Evolutionary conservation across 495 filamentous ascomycete genomes (phyloP), one percentile per base, ranked within the genome.

Genomic region (Cairneyella variabilis): DNA sequence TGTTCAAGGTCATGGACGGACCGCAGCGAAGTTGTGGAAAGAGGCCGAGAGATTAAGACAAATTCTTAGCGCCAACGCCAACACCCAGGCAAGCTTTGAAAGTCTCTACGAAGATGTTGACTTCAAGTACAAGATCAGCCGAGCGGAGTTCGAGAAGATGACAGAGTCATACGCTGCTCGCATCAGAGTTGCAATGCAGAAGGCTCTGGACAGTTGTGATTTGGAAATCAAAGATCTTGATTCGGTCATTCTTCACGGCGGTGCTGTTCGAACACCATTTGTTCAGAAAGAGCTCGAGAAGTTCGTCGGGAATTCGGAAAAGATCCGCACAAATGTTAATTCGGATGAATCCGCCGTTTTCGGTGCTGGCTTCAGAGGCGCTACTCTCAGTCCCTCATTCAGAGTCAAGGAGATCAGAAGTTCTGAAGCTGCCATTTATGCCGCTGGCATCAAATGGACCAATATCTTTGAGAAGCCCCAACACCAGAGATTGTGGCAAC

Each of bases 331-430:
- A 59, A 97, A 91, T 62, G 95, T 99, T 60, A 99, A 99, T 69
- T 85, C 91, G 23, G 95, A 99, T 66, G 95, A 99, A 71, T 83
- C 95, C 14, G 93, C 95, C 43, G 93, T 96, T 14, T 95, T 99
- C 69, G 95, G 95, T 58, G 95, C 95, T 45, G 90, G 89, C 17
- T 97, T 97, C 77, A 89, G 90, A 65, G 95, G 86, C 25, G 95
- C 95, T 42, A 84, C 84, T 55, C 77, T 97, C 44, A 95, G 88
- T 69, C 90, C 91, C 30, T 90, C 84, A 64, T 99, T 99, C 79
- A 83, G 88, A 46, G 95, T 99, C 61, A 99, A 96, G 76, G 95
- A 97, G 61, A 97, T 99, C 55, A 78, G 86, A 48, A 78, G 85
- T 39, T 78, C 70, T 48, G 93, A 99, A 54, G 78, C 72, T 14